Conservation (phyloP, 495 filamentous ascomycete genomes). For the Trichoderma gamsii region DNA sequence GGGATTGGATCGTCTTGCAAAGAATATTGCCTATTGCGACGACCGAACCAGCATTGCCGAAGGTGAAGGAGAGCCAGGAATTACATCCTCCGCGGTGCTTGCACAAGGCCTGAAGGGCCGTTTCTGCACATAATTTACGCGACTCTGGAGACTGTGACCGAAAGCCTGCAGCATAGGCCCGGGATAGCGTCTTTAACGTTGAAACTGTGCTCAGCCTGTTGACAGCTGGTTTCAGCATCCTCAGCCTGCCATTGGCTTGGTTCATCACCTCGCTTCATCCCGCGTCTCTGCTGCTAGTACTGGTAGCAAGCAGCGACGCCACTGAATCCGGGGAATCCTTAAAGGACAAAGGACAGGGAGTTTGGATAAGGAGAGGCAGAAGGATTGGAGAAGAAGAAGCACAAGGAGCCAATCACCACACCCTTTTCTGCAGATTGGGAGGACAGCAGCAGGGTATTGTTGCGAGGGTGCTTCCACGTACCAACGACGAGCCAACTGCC, state of each 20-base stretch:
- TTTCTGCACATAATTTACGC: no score
- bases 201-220: not conserved
- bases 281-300: not conserved
- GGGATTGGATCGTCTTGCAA: not conserved
- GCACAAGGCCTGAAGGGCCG: no score
- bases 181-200: not conserved
- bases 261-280: conserved; percentile 4
- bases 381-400: not conserved
- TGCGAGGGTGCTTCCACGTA: not conserved
- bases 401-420: not conserved
- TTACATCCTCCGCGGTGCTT: not conserved
- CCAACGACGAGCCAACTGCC: not conserved
- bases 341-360: not conserved
- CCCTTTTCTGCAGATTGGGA: not conserved
- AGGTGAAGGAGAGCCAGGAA: not conserved
- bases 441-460: not conserved
- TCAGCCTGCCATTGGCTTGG: not conserved
- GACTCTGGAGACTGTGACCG: no score
- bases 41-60: not conserved
- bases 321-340: not conserved
- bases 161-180: no score
- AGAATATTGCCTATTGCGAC: not conserved
- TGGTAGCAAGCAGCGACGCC: not conserved
- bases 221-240: not conserved
- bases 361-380: not conserved